Conservation (phyloP, 2,329 filamentous ascomycete genomes). For the Pyrenochaeta sp. region DNA sequence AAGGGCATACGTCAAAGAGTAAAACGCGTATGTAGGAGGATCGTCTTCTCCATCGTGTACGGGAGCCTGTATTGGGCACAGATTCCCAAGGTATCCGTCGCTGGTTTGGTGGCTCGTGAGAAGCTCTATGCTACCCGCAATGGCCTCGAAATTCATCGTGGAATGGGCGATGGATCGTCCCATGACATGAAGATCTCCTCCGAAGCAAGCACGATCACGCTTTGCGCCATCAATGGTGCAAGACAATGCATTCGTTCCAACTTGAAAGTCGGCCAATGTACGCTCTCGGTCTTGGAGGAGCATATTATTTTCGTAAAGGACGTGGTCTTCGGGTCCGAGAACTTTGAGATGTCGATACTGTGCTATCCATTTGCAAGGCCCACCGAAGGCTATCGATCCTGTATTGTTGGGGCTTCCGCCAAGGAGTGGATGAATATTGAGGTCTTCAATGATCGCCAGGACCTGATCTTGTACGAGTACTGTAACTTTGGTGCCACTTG, state of each 20-base stretch:
- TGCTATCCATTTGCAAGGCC: constrained; percentile 9
- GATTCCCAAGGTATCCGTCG: constrained; percentile 10
- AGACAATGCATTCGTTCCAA: constrained; percentile 11
- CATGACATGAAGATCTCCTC: constrained; percentile 12
- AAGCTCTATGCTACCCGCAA: constrained; percentile 9
- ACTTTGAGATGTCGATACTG: constrained; percentile 10
- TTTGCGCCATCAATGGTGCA: constrained; percentile 16
- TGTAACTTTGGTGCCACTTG: constrained; percentile 1
- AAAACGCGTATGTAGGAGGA: constrained; percentile 12
- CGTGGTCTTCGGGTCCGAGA: not conserved
- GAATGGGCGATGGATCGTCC: constrained; percentile 12
- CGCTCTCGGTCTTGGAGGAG: not conserved
- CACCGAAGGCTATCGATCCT: constrained; percentile 15
- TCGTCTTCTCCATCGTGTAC: constrained; percentile 5
- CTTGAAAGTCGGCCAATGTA: constrained; percentile 13
- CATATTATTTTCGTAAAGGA: constrained; percentile 8
- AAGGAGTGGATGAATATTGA: constrained; percentile 10
- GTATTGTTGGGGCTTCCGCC: constrained; percentile 12
- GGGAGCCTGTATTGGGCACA: constrained; percentile 14
- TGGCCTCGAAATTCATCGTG: constrained; percentile 9
- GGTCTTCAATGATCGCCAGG: not conserved
- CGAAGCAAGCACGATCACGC: constrained; percentile 13
- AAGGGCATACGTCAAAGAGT: constrained; percentile 11
- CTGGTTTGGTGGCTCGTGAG: constrained; percentile 12
- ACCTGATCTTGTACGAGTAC: constrained; percentile 5